phyloP scores from a whole-genome alignment of 768 basidiomycete species.

The Boletus tomentosulus region DNA sequence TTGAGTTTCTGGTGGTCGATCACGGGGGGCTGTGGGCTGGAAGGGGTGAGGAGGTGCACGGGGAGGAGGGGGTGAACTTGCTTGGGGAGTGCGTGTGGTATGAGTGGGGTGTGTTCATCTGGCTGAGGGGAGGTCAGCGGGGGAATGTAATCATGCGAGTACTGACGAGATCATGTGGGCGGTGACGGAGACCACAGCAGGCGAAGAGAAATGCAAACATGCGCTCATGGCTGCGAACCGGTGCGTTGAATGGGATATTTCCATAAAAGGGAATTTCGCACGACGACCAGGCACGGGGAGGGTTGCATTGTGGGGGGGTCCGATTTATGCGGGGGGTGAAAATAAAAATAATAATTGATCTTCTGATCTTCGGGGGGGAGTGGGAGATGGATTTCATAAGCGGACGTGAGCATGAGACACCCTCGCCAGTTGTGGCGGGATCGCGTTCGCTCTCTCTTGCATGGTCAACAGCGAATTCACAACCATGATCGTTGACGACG shows the following conservation, averaged over 20 bases:
- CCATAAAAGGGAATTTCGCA: slow-evolving; percentile 13
- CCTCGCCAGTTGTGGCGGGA: slow-evolving; percentile 42
- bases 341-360: slow-evolving; percentile 16
- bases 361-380: slow-evolving; percentile 31
- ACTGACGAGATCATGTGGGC: slow-evolving; percentile 19
- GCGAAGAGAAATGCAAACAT: slow-evolving; percentile 29
- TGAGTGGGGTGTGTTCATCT: slow-evolving; percentile 27
- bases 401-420: slow-evolving; percentile 42
- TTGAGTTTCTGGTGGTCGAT: slow-evolving; percentile 49
- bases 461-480: slow-evolving; percentile 53
- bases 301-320: slow-evolving; percentile 23
- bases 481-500: slow-evolving; percentile 56
- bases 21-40: slow-evolving; percentile 29
- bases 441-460: slow-evolving; percentile 32
- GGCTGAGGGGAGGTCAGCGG: slow-evolving; percentile 8
- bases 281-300: slow-evolving; percentile 30
- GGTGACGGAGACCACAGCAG: slow-evolving; percentile 26
- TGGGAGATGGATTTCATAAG: slow-evolving; percentile 33
- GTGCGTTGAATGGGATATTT: neutral
- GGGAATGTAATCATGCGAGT: neutral
- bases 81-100: slow-evolving; percentile 26
- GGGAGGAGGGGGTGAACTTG: slow-evolving; percentile 6
- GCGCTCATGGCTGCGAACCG: neutral
- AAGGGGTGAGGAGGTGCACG: neutral
- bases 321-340: slow-evolving; percentile 26